These are phyloP conservation scores for Caryocar brasiliense DNA, from an alignment of 441 rosid species.

Conservation along the genomic window DNA sequence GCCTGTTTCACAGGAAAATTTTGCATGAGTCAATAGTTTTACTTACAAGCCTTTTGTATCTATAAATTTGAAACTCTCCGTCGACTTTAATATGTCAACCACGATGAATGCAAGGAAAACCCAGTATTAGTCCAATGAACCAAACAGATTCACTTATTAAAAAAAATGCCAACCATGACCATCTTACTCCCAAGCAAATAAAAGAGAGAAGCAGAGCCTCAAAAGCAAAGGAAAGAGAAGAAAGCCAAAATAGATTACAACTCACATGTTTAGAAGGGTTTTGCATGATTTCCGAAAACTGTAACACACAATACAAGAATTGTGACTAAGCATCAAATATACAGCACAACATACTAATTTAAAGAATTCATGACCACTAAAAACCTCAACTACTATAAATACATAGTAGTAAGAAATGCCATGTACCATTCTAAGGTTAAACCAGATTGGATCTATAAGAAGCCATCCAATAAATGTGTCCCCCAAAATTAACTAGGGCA, in stretches of 20 bases:
- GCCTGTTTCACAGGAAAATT: background rate
- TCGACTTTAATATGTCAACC: slow-evolving; percentile 25
- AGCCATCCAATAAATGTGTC: too few relatives aligned
- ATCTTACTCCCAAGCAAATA: background rate
- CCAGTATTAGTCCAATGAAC: background rate
- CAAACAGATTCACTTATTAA: background rate
- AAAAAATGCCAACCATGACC: background rate
- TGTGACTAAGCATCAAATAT: too few relatives aligned
- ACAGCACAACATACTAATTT: background rate
- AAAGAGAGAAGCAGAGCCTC: background rate
- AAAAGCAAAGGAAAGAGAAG: background rate
- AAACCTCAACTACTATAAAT: background rate
- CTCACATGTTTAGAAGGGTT: slow-evolving; percentile 35
- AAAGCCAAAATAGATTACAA: background rate
- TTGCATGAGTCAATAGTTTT: background rate
- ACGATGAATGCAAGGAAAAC: slow-evolving; percentile 2
- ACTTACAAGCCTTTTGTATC: slow-evolving; percentile 53
- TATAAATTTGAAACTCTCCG: slow-evolving; percentile 38
- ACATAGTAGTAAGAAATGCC: too few relatives aligned
- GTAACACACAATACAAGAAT: slow-evolving; percentile 22
- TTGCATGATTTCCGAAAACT: slow-evolving; percentile 36
- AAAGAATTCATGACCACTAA: background rate
- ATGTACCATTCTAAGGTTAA: too few relatives aligned
- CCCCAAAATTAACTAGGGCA: too few relatives aligned
- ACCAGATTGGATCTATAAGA: too few relatives aligned